Evolutionary conservation across 768 basidiomycete genomes (phyloP).

Genomic region (Dioszegia crocea): DNA sequence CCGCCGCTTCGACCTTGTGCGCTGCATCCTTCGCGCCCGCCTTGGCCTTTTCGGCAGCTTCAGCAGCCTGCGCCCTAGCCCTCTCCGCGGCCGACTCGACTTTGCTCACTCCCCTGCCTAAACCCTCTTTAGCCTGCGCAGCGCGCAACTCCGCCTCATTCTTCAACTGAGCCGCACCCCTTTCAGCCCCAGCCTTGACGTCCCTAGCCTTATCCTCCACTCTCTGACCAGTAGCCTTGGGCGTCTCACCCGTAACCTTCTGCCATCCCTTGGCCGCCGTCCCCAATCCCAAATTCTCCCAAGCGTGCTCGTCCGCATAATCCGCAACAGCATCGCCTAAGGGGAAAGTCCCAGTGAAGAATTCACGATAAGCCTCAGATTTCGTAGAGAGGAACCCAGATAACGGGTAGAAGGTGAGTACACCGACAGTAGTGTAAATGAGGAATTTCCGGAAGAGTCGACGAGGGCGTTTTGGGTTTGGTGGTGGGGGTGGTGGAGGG

Average conservation of each 20-base stretch:
- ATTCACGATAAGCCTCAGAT: slow-evolving; percentile 73
- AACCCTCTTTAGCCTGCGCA: slow-evolving; percentile 9
- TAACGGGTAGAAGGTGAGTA: slow-evolving; percentile 74
- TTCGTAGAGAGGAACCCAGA: slow-evolving; percentile 75
- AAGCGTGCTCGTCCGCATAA: slow-evolving; percentile 68
- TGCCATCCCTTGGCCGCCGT: slow-evolving; percentile 36
- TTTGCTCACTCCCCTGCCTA: slow-evolving; percentile 13
- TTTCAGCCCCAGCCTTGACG: slow-evolving; percentile 18
- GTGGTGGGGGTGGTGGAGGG: slow-evolving; percentile 28
- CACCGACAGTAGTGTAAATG: slow-evolving; percentile 63
- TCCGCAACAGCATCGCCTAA: slow-evolving; percentile 72
- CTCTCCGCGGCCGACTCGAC: slow-evolving; percentile 14
- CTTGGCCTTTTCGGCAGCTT: slow-evolving; percentile 30
- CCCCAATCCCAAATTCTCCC: slow-evolving; percentile 66
- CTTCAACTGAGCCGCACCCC: slow-evolving; percentile 2
- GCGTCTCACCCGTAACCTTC: not conserved
- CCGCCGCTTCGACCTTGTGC: slow-evolving; percentile 55
- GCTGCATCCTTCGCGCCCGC: slow-evolving; percentile 22
- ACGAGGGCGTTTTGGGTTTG: slow-evolving; percentile 20
- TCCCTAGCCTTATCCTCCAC: not conserved
- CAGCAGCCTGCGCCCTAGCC: slow-evolving; percentile 20
- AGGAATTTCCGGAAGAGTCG: slow-evolving; percentile 60
- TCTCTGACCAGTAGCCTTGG: too few species aligned
- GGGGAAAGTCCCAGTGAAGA: slow-evolving; percentile 77
- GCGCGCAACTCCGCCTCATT: not conserved